Conservation (phyloP, 192 early-diverging fungal genomes). For the Coemansia sp. region DNA sequence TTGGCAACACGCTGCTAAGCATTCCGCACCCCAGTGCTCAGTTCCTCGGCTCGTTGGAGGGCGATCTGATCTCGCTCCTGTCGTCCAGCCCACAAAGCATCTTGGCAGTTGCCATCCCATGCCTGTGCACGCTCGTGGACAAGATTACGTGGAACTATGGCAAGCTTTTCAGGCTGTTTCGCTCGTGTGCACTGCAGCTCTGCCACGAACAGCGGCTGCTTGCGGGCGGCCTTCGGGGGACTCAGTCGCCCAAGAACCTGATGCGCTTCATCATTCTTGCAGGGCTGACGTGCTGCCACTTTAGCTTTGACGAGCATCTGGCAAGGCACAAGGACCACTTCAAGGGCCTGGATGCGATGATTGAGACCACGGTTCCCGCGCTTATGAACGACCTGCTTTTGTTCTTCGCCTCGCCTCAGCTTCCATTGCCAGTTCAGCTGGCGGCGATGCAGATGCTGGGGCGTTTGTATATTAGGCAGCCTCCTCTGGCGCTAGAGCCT, state of each 20-base stretch:
- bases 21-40: slow-evolving; percentile 56
- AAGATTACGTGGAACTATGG: slow-evolving; percentile 57
- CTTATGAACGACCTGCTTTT: slow-evolving; percentile 46
- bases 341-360: slow-evolving; percentile 38
- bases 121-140: slow-evolving; percentile 67
- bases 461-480: slow-evolving; percentile 69
- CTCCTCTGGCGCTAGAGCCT: slow-evolving; percentile 60
- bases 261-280: slow-evolving; percentile 74
- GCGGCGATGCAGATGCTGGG: slow-evolving; percentile 66
- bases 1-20: slow-evolving; percentile 50
- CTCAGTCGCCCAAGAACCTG: slow-evolving; percentile 46
- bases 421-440: slow-evolving; percentile 48
- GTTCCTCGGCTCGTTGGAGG: slow-evolving; percentile 59
- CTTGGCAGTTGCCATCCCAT: slow-evolving; percentile 65
- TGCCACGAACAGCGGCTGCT: slow-evolving; percentile 48
- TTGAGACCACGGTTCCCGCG: slow-evolving; percentile 16
- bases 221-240: slow-evolving; percentile 9
- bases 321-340: slow-evolving; percentile 36
- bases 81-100: slow-evolving; percentile 60
- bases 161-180: slow-evolving; percentile 56
- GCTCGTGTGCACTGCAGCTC: slow-evolving; percentile 56
- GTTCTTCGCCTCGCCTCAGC: slow-evolving; percentile 38
- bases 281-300: slow-evolving; percentile 70
- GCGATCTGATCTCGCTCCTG: slow-evolving; percentile 59
- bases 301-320: slow-evolving; percentile 72